Percentiles rank a stretch among this genome's conserved stretches.
phyloP scores from a whole-genome alignment of 2,329 filamentous ascomycete species.

The Xylariaceae sp. region DNA sequence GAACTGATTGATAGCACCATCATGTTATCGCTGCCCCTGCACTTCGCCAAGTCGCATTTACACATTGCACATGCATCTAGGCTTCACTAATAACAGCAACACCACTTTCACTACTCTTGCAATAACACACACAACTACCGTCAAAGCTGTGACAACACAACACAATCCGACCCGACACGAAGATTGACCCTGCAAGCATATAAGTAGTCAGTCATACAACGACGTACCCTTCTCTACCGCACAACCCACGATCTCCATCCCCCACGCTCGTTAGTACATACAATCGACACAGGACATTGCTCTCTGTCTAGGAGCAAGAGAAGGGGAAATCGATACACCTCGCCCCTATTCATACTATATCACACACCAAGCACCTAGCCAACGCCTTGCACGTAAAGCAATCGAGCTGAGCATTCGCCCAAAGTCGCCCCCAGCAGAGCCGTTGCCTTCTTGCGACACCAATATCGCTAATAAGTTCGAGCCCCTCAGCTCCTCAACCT shows the following conservation, averaged over 20 bases:
- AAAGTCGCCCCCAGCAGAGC: neutral
- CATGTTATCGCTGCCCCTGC: neutral
- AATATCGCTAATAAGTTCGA: neutral
- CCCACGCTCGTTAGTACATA: conserved; percentile 22
- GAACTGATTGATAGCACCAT: neutral
- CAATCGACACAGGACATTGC: conserved; percentile 1
- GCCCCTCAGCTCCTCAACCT: neutral
- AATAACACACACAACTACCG: conserved; percentile 3
- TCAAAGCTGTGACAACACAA: conserved; percentile 6
- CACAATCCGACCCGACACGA: too few species aligned
- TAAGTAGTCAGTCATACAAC: neutral
- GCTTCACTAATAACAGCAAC: conserved; percentile 3
- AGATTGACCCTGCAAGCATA: neutral
- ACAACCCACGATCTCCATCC: neutral
- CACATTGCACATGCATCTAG: conserved; percentile 2
- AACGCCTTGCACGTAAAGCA: neutral
- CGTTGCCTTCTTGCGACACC: neutral
- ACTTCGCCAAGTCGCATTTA: conserved; percentile 15
- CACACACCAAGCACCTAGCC: neutral
- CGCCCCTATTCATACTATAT: neutral
- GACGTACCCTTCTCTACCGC: neutral
- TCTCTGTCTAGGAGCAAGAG: conserved; percentile 8
- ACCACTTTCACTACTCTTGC: neutral
- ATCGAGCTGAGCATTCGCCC: neutral
- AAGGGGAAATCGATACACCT: neutral